A percentile compares a stretch with the other conserved stretches of the same genome.
These are phyloP conservation scores for Leptodontidium sp. DNA, from an alignment of 2,329 filamentous ascomycete genomes.

Conservation along the genomic window DNA sequence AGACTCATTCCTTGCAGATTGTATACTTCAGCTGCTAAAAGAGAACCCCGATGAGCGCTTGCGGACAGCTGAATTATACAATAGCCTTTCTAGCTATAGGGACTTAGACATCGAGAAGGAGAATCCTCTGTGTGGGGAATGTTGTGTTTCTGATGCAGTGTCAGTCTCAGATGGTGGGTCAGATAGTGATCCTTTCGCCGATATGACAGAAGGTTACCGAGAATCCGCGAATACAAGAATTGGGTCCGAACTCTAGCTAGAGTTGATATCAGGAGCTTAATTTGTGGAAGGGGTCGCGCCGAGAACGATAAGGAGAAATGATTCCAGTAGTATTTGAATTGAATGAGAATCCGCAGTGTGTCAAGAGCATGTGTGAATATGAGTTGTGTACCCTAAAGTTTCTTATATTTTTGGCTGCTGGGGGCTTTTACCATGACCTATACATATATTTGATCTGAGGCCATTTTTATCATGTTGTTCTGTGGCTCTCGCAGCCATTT, in stretches of 20 bases:
- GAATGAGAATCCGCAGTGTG: constrained; percentile 1
- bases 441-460: not conserved
- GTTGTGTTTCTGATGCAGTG: constrained; percentile 8
- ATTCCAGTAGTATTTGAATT: constrained; percentile 3
- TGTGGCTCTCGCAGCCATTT: not conserved
- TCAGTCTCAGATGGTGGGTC: constrained; percentile 12
- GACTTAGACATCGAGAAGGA: constrained; percentile 2
- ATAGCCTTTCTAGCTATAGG: constrained; percentile 1
- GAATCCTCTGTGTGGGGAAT: constrained; percentile 14
- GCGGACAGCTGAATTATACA: not conserved
- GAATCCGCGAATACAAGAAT: not conserved
- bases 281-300: not conserved
- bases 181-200: constrained; percentile 12
- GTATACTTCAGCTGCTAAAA: constrained; percentile 11
- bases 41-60: constrained; percentile 11
- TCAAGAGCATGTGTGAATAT: not conserved
- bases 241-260: not conserved
- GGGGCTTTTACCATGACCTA: not conserved
- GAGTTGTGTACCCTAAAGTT: not conserved
- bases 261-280: not conserved
- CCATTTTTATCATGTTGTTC: not conserved
- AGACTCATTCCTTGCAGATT: constrained; percentile 14
- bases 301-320: not conserved
- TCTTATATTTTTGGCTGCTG: not conserved
- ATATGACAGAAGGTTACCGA: not conserved